Evolutionary conservation across 1,284 basidiomycete genomes (phyloP).

Genomic region (Neonothopanus nambi): DNA sequence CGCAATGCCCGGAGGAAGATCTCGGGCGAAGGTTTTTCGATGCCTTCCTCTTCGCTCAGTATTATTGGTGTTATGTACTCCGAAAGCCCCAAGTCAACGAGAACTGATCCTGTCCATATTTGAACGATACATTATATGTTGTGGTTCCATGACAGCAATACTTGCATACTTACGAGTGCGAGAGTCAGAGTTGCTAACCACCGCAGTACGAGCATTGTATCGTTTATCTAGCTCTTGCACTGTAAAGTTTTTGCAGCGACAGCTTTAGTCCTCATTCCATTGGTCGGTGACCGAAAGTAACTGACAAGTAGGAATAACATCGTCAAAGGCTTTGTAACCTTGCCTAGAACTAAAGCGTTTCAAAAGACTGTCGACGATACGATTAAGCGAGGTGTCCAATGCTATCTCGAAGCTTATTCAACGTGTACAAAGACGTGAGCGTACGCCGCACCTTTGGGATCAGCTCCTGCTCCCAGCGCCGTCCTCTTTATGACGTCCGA

Average conservation of each 20-base stretch:
- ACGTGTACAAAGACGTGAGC: background rate
- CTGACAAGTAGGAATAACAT: slow-evolving; percentile 53
- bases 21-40: slow-evolving; percentile 64
- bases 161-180: slow-evolving; percentile 67
- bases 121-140: background rate
- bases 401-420: slow-evolving; percentile 33
- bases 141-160: background rate
- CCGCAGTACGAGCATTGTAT: slow-evolving; percentile 47
- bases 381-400: slow-evolving; percentile 47
- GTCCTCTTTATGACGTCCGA: slow-evolving; percentile 68
- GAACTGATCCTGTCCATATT: slow-evolving; percentile 44
- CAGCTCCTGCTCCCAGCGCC: slow-evolving; percentile 70
- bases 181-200: slow-evolving; percentile 71
- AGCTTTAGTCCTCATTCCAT: background rate
- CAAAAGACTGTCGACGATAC: slow-evolving; percentile 62
- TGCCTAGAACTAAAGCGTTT: slow-evolving; percentile 65
- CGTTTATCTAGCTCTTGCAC: slow-evolving; percentile 45
- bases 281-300: background rate
- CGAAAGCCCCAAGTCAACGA: slow-evolving; percentile 59
- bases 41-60: slow-evolving; percentile 62
- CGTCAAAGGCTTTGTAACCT: slow-evolving; percentile 69
- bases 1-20: slow-evolving; percentile 55
- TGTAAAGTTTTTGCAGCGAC: slow-evolving; percentile 26
- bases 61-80: slow-evolving; percentile 51
- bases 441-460: slow-evolving; percentile 44